Conservation (phyloP, 2,329 filamentous ascomycete species). For the Pseudocercospora fuligena region DNA sequence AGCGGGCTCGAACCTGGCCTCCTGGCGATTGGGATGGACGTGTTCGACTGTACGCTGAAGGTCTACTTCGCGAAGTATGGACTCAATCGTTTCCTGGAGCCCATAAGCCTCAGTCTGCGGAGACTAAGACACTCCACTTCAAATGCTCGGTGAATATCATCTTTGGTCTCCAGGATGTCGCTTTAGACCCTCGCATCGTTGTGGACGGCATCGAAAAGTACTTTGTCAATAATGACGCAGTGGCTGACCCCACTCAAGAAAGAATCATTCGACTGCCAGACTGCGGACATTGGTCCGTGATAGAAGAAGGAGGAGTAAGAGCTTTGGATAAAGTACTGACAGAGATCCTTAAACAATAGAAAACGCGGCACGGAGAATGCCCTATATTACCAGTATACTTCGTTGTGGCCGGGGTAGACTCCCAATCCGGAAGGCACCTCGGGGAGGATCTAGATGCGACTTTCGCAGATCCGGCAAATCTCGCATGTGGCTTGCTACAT, state of each 20-base stretch:
- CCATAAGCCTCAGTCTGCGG: not conserved
- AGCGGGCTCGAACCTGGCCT: slow-evolving; percentile 42
- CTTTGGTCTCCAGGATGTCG: slow-evolving; percentile 58
- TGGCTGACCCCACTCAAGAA: slow-evolving; percentile 12
- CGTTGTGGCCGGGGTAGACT: not conserved
- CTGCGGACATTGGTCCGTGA: slow-evolving; percentile 60
- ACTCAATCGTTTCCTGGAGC: slow-evolving; percentile 52
- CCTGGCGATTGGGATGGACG: slow-evolving; percentile 56
- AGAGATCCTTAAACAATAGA: not conserved
- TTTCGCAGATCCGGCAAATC: not conserved
- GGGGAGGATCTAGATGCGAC: not conserved
- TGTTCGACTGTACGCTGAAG: slow-evolving; percentile 60
- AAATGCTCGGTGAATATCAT: slow-evolving; percentile 59
- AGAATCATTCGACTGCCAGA: slow-evolving; percentile 56
- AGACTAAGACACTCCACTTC: slow-evolving; percentile 38
- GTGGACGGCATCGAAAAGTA: slow-evolving; percentile 60
- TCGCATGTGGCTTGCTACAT: not conserved
- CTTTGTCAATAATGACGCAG: slow-evolving; percentile 37
- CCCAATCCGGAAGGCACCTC: not conserved
- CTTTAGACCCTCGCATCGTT: slow-evolving; percentile 55
- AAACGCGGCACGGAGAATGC: not conserved
- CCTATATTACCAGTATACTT: not conserved
- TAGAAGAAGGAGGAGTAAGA: slow-evolving; percentile 45
- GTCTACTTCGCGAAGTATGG: slow-evolving; percentile 53
- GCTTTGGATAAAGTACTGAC: slow-evolving; percentile 23